Evolutionary conservation across 345 rosid species (phyloP).

Genomic region (Populus euphratica): DNA sequence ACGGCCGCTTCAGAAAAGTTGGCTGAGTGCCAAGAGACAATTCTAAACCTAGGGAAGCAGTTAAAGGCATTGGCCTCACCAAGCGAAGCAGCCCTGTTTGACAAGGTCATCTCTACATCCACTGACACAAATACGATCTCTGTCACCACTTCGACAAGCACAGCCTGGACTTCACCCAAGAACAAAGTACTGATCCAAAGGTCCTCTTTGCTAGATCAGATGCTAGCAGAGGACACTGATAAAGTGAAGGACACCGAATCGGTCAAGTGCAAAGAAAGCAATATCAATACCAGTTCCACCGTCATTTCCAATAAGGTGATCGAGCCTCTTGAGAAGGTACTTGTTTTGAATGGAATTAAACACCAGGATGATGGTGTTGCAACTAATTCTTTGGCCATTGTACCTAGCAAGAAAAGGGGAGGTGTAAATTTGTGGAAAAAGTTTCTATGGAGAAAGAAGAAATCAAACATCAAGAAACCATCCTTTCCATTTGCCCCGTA

Average conservation of each 20-base stretch:
- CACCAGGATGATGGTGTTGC: conserved; percentile 17
- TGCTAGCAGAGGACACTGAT: conserved; percentile 72
- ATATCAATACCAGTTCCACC: conserved; percentile 15
- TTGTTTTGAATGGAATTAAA: conserved; percentile 6
- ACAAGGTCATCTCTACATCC: conserved; percentile 40
- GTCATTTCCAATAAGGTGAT: conserved; percentile 29
- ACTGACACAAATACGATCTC: conserved; percentile 19
- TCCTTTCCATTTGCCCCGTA: conserved; percentile 33
- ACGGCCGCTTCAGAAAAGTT: conserved; percentile 88
- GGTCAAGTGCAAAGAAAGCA: conserved; percentile 19
- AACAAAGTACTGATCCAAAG: conserved; percentile 44
- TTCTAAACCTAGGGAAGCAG: conserved; percentile 83
- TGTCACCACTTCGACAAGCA: conserved; percentile 16
- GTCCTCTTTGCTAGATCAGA: conserved; percentile 75
- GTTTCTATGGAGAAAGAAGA: conserved; percentile 61
- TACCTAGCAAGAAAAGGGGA: conserved; percentile 49
- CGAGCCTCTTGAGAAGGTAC: conserved; percentile 42
- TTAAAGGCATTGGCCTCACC: conserved; percentile 70
- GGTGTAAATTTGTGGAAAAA: conserved; percentile 63
- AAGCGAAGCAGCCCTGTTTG: conserved; percentile 51
- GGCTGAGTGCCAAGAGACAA: conserved; percentile 92
- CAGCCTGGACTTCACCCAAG: conserved; percentile 28
- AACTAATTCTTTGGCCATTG: conserved; percentile 46
- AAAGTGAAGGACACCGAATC: conserved; percentile 16
- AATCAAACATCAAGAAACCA: conserved; percentile 38